Conservation (phyloP, 2,329 filamentous ascomycete species). For the Apiospora saccharicola region DNA sequence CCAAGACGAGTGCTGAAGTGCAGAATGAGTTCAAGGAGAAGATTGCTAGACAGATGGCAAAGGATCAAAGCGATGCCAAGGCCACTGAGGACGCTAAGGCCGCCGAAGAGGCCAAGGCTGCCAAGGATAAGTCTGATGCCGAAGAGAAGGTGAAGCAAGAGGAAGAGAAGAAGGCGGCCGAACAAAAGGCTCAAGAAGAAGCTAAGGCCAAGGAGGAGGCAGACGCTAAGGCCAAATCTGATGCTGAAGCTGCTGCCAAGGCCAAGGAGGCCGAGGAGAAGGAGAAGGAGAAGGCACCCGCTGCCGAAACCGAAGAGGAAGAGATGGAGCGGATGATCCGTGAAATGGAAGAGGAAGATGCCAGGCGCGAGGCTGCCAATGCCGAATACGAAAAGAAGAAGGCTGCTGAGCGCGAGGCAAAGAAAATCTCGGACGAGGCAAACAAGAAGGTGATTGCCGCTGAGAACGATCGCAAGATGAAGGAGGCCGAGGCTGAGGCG, state of each 20-base stretch:
- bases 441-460: conserved; percentile 56
- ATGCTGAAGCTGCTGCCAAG: conserved; percentile 35
- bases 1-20: conserved; percentile 82
- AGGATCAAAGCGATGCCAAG: conserved; percentile 35
- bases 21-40: conserved; percentile 83
- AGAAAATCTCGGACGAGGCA: conserved; percentile 51
- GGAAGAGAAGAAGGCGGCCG: conserved; percentile 40
- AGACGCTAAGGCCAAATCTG: conserved; percentile 42
- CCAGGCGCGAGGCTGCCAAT: conserved; percentile 56
- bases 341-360: conserved; percentile 67
- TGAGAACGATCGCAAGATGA: conserved; percentile 70
- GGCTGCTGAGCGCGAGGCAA: conserved; percentile 53
- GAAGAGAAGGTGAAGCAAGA: conserved; percentile 46
- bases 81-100: conserved; percentile 32
- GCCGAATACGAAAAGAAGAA: conserved; percentile 51
- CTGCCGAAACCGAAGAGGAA: conserved; percentile 57
- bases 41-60: conserved; percentile 69
- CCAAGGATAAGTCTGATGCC: conserved; percentile 1
- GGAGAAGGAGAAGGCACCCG: conserved; percentile 52
- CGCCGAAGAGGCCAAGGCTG: conserved; percentile 37
- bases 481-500: conserved; percentile 76
- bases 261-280: conserved; percentile 50
- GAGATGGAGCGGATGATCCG: conserved; percentile 66
- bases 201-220: conserved; percentile 37
- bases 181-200: conserved; percentile 38